These are phyloP conservation scores for Vicia sativa DNA, from an alignment of 306 rosid genomes.

Conservation along the genomic window DNA sequence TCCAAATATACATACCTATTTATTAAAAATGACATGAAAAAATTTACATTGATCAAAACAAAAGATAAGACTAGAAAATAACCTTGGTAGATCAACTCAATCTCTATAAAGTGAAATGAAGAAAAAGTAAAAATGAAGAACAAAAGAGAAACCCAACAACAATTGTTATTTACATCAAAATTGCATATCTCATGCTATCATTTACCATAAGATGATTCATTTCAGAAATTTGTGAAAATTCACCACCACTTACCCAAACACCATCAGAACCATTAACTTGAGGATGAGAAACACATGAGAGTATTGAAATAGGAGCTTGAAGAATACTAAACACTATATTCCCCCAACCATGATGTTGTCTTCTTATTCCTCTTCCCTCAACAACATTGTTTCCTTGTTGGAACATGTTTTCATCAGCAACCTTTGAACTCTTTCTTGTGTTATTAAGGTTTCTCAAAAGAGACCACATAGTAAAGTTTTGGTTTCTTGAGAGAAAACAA, in stretches of 20 bases:
- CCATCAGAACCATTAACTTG: constrained; percentile 66
- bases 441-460: constrained; percentile 55
- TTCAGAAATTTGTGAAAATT: constrained; percentile 69
- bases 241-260: constrained; percentile 65
- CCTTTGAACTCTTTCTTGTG: constrained; percentile 69
- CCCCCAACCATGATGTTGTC: constrained; percentile 49
- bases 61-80: constrained; percentile 28
- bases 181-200: constrained; percentile 97
- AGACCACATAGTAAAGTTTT: constrained; percentile 39
- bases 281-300: constrained; percentile 81
- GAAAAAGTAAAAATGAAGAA: constrained; percentile 7
- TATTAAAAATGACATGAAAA: constrained; percentile 24
- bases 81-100: constrained; percentile 34
- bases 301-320: constrained; percentile 63
- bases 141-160: constrained; percentile 18
- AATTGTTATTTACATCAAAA: constrained; percentile 66
- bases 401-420: constrained; percentile 89
- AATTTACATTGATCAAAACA: constrained; percentile 31
- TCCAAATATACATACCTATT: constrained; percentile 9
- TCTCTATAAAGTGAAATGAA: constrained; percentile 25
- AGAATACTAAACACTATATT: constrained; percentile 49
- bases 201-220: constrained; percentile 91
- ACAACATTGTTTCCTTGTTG: constrained; percentile 45
- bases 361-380: constrained; percentile 40
- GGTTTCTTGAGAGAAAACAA: constrained; percentile 30